Base-by-base conservation (phyloP, 192 early-diverging fungal genomes). In the Oehlia diaphana region DNA sequence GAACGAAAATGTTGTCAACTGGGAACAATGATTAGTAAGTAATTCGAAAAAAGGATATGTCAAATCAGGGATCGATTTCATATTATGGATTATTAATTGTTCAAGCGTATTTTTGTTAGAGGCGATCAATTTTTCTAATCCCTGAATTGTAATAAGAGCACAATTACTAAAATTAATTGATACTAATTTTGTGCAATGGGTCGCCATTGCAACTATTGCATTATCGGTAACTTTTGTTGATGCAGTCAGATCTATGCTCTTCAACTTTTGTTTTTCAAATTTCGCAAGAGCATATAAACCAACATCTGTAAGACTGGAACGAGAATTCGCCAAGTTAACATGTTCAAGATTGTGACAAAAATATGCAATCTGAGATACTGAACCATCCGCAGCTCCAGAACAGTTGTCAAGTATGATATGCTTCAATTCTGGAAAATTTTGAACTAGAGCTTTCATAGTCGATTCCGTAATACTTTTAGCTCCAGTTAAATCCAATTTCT, bases 351-450 rank as follows among this genome's bases (percentile, higher is more conserved):
- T 39, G 10, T 70, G 68, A 42, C 68, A 70, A 70, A n/a, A 42
- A 70, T 70, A 70, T 42, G 35, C 10, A 42, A 70, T 70, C 39
- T 70, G 68, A 44, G 68, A 70, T 23, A 70, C n/a, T 42, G 68
- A 70, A 44, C 68, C 10, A 39, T 70, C 68, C 2, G 68, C 3
- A n/a, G 26, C 68, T 44, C 68, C 68, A 6, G 68, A 70, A n/a
- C 68, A 70, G 26, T 70, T 70, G 9, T 70, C 37, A 44, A 70
- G 37, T 44, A 10, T 70, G 9, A 70, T 70, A 44, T 9, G 19
- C 2, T 21, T n/a, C n/a, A 70, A 42, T 42, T 70, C 37, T n/a
- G 68, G 39, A 70, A 70, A 44, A 44, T 70, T 70, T 42, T 70
- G 68, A 23, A 70, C 10, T 44, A 70, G 19, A 21, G 68, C 19